Evolutionary conservation across 2,329 filamentous ascomycete species (phyloP).

Genomic region (Penicillium occitanis): DNA sequence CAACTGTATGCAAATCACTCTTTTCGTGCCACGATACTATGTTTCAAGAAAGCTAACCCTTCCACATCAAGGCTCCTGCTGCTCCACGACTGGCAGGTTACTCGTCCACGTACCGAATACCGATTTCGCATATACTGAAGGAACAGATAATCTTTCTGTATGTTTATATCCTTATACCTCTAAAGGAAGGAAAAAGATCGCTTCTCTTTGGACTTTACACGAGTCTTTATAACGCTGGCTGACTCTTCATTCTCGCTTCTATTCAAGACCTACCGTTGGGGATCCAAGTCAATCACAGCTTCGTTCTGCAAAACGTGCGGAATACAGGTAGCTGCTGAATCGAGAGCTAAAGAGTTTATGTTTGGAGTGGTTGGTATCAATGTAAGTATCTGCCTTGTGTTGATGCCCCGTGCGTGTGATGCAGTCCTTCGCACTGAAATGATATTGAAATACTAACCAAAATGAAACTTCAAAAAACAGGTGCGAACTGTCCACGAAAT

Average conservation of each 20-base stretch:
- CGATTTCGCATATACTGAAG: constrained; percentile 27
- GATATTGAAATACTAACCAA: neutral
- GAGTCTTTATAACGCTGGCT: neutral
- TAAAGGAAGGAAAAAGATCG: neutral
- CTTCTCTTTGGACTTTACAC: neutral
- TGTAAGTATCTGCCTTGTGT: constrained; percentile 24
- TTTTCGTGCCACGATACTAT: neutral
- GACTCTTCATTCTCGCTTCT: neutral
- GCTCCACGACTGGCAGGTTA: constrained; percentile 33
- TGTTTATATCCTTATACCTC: neutral
- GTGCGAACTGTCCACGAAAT: constrained; percentile 30
- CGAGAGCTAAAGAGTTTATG: constrained; percentile 24
- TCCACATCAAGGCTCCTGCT: constrained; percentile 31
- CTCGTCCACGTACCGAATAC: constrained; percentile 29
- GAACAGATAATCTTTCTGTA: constrained; percentile 28
- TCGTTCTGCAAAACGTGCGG: constrained; percentile 35
- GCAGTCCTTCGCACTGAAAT: neutral
- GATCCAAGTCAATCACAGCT: constrained; percentile 29
- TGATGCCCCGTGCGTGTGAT: neutral
- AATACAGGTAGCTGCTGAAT: constrained; percentile 30
- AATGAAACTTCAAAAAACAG: constrained; percentile 19
- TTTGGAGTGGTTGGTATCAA: constrained; percentile 29
- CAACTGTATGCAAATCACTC: constrained; percentile 24
- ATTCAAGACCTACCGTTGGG: constrained; percentile 31
- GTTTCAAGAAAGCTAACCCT: neutral